Base-by-base conservation (phyloP, 805 yeast genomes). In the Zygotorulaspora florentina region DNA sequence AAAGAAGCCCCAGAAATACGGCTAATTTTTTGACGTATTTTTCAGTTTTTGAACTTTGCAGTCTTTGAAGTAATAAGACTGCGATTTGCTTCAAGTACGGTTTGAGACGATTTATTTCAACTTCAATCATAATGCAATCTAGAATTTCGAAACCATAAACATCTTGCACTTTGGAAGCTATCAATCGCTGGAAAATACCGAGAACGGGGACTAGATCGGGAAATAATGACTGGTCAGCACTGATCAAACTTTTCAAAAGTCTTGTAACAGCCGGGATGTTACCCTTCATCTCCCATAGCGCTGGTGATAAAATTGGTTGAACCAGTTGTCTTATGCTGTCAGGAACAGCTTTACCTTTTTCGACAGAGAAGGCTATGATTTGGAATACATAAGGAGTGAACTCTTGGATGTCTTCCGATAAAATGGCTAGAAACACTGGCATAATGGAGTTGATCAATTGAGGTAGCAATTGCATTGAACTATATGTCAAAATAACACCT, bases 131-230 rank as follows among this genome's bases (percentile, higher is more conserved):
- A 40, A 93, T 81, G 2, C 75, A 69, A 61, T 86, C 90, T 37
- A 93, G 67, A 35, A 93, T 69, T 46, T 93, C 98, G 65, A 93
- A 85, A 1, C 97, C 98, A 57, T 80, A 76, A 31, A 68, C 68
- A 57, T 93, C 98, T 57, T 88, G 84, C 12, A 80, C 75, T 54
- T 84, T 85, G 0, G 97, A 87, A 1, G 96, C 81, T 42, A 93
- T 80, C 53, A 93, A 72, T 64, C 90, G 88, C 69, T 95, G 99
- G 73, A 87, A 95, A n/a, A 93, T 96, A 33, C 99, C 99, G 34
- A 93, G 71, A 26, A 93, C 77, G 2, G 97, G 96, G 29, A 85
- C 77, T 35, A 88, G 63, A 40, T 73, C 76, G n/a, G 59, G 56
- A 39, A 68, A 73, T 2, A 66, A 56, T 2, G 55, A 43, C 8